These are phyloP conservation scores for Lasiodiplodia hormozganensis DNA, from an alignment of 2,329 filamentous ascomycete species.

Conservation along the genomic window DNA sequence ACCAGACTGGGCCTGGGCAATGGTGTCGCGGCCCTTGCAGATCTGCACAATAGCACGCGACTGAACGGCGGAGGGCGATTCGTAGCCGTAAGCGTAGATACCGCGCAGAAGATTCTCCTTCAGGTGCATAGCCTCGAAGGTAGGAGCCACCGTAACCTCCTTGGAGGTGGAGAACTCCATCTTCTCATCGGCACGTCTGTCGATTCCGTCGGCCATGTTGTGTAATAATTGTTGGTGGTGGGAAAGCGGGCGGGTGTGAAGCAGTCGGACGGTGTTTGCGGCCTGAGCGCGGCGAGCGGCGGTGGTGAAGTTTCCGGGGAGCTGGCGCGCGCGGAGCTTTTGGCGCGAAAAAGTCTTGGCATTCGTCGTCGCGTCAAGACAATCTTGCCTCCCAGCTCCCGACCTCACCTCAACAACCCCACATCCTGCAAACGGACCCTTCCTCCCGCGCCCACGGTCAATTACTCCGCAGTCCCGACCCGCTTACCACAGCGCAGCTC, in stretches of 20 bases:
- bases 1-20: slow-evolving; percentile 96
- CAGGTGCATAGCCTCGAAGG: slow-evolving; percentile 77
- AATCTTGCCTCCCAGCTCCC: neutral
- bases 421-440: neutral
- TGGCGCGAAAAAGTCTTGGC: slow-evolving; percentile 19
- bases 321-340: slow-evolving; percentile 19
- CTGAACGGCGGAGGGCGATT: slow-evolving; percentile 96
- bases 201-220: slow-evolving; percentile 90
- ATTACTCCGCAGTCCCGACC: neutral
- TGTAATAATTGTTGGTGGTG: neutral
- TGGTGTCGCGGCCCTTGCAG: slow-evolving; percentile 98
- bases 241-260: neutral
- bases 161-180: slow-evolving; percentile 99
- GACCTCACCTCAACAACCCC: neutral
- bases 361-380: slow-evolving; percentile 19
- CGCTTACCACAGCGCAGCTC: neutral
- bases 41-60: slow-evolving; percentile 98
- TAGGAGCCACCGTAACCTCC: slow-evolving; percentile 93
- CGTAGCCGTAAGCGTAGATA: slow-evolving; percentile 98
- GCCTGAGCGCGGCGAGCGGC: slow-evolving; percentile 17
- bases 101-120: slow-evolving; percentile 97
- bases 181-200: slow-evolving; percentile 91
- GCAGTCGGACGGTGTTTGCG: slow-evolving; percentile 15
- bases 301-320: slow-evolving; percentile 28
- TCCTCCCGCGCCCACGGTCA: neutral